Evolutionary conservation across 371 early-diverging fungal species (phyloP).

Genomic region (Mucor indicus): DNA sequence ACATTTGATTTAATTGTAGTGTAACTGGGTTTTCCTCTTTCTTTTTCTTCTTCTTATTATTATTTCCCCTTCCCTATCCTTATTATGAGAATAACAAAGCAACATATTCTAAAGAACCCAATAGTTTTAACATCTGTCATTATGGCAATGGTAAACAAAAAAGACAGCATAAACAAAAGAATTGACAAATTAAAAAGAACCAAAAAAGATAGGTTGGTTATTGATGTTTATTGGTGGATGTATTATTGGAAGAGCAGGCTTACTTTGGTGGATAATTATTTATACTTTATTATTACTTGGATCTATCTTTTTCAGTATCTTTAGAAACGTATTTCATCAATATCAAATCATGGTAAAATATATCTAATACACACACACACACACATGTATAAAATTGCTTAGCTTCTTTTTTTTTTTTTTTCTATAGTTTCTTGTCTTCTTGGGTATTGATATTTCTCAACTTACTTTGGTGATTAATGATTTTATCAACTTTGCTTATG

Average conservation of each 20-base stretch:
- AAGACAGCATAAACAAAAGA: background rate
- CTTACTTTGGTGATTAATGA: slow-evolving; percentile 25
- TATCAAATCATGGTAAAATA: slow-evolving; percentile 34
- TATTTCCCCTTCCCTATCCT: too few relatives aligned
- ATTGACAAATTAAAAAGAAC: background rate
- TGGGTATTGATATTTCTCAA: slow-evolving; percentile 34
- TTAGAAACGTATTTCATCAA: slow-evolving; percentile 28
- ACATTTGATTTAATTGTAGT: too few relatives aligned
- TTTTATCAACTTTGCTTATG: background rate
- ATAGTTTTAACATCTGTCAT: slow-evolving; percentile 10
- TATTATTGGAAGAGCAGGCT: slow-evolving; percentile 17
- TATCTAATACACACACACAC: too few relatives aligned
- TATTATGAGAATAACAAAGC: too few relatives aligned
- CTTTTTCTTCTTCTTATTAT: too few relatives aligned
- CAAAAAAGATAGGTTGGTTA: slow-evolving; percentile 36
- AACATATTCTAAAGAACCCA: slow-evolving; percentile 14
- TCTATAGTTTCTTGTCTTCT: slow-evolving; percentile 32
- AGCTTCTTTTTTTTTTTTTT: slow-evolving; percentile 1
- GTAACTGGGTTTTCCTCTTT: too few relatives aligned
- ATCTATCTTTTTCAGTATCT: slow-evolving; percentile 24
- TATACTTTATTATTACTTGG: slow-evolving; percentile 32
- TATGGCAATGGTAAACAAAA: slow-evolving; percentile 11
- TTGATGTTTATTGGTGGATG: slow-evolving; percentile 38
- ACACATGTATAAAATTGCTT: slow-evolving; percentile 30
- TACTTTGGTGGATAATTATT: slow-evolving; percentile 41